Evolutionary conservation across 2,329 filamentous ascomycete species (phyloP), one percentile per base, ranked within the genome.

Genomic region (Pseudogymnoascus verrucosus): DNA sequence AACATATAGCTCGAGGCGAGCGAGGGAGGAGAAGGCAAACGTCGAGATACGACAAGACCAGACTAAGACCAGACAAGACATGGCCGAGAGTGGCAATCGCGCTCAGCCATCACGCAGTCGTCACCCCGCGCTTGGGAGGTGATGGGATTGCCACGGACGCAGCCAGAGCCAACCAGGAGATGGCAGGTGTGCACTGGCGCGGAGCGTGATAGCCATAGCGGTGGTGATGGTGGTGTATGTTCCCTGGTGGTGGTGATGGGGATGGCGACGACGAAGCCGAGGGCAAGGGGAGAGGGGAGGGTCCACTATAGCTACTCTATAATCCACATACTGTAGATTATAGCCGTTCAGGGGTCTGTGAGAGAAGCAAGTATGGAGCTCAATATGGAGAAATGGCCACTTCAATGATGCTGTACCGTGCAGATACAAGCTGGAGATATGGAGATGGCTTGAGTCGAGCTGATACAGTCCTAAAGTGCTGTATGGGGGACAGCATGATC

Each of bases 71-170:
- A 31, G 21, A 14, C 42, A 47, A 28, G 23, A 28, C 44, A 28
- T 28, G 44, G 7, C 42, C 21, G 44, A 28, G 44, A 51, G 44
- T 51, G 23, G 44, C 21, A 28, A 28, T 51, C 44, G 44, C 44
- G 44, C 44, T 51, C 44, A 51, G 44, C 44, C 44, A 51, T 51
- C 44, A 51, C 44, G 23, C 44, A 51, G 23, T 51, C 44, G 44
- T 51, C 44, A 51, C 6, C 14, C 23, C 23, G 44, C 44, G 44
- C 44, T 51, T 51, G 44, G 14, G 44, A 51, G 6, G 23, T 51
- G 44, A 51, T 51, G 44, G 44, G 44, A 28, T 51, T 51, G 44
- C 23, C 14, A 51, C 14, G 10, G 21, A 47, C 14, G 23, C 44
- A 51, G 14, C 2, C 1, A 51, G 44, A 21, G 44, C 44, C 44